Evolutionary conservation across 495 filamentous ascomycete species (phyloP), one percentile per base, ranked within the genome.

Genomic region (Pyronema domesticum): DNA sequence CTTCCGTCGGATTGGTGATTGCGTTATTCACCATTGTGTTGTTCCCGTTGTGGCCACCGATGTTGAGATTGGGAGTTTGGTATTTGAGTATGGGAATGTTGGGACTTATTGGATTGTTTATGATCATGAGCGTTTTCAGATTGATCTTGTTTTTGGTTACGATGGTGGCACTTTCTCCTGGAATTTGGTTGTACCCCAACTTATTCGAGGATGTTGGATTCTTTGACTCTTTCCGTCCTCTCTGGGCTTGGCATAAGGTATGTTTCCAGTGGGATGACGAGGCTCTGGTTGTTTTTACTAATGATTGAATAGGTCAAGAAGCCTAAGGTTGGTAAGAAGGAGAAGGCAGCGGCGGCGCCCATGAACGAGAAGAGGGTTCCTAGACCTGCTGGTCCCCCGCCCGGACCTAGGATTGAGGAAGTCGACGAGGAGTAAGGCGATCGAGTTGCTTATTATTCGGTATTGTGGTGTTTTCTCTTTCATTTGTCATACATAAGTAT

Each of bases 191-290:
- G 45, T 99, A 87, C 73, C 93, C 93, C 45, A 99, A 99, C 65
- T 68, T 99, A 17, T 99, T 95, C 70, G 93, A 96, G 69, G 93
- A 99, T 66, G 93, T 99, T 44, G 91, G 89, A 7, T 95, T 99
- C 69, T 82, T 96, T 64, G 93, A 99, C 57, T 93, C 85, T 69
- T 99, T 99, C 74, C 83, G 83, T 70, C 93, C 93, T 23, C 67
- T 91, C 36, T 96, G 93, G 89, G 93, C 85, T 49, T 99, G 93
- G 93, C 91, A 96, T 68, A 87, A 96, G 81, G 91, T 94, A 68
- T 61, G 74, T 43, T 39, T 15, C 7, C 39, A 13, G 6, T 17
- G 35, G 40, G 3, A 17, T 35, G 8, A 10, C 11, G 23, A 40
- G 50, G 15, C 19, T 9, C 50, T 13, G 30, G 19, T n/a, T 3